Evolutionary conservation across 768 basidiomycete genomes (phyloP).

Genomic region (Tylopilus felleus): DNA sequence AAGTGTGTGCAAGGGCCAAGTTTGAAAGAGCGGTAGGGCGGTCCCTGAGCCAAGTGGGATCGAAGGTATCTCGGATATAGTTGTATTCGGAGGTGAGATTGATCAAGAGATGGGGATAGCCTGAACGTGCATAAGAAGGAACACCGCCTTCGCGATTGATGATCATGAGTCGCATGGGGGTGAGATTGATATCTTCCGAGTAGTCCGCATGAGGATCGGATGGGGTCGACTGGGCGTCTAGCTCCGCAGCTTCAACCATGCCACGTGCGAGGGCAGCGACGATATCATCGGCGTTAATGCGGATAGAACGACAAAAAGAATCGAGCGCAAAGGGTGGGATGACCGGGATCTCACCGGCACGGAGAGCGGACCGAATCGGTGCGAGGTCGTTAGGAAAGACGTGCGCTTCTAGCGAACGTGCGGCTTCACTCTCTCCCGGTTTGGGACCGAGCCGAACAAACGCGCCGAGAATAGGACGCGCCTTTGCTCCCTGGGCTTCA

Average conservation of each 20-base stretch:
- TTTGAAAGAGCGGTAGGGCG: conserved; percentile 88
- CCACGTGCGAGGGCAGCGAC: conserved; percentile 83
- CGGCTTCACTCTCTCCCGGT: conserved; percentile 44
- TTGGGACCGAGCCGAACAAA: conserved; percentile 82
- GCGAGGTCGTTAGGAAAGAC: conserved; percentile 76
- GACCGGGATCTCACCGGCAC: conserved; percentile 94
- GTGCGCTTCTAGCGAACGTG: conserved; percentile 67
- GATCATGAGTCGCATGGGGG: conserved; percentile 93
- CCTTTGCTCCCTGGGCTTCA: conserved; percentile 79
- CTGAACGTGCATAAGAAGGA: conserved; percentile 93
- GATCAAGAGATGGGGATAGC: conserved; percentile 93
- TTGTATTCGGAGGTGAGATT: conserved; percentile 86
- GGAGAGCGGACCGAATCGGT: conserved; percentile 83
- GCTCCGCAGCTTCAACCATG: conserved; percentile 60
- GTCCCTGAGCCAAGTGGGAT: conserved; percentile 65
- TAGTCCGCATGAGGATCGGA: conserved; percentile 35
- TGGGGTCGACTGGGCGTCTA: conserved; percentile 41
- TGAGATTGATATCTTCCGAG: conserved; percentile 70
- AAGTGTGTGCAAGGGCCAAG: conserved; percentile 78
- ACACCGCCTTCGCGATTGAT: conserved; percentile 96
- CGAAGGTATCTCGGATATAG: conserved; percentile 84
- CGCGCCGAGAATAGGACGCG: conserved; percentile 85
- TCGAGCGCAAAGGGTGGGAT: conserved; percentile 92
- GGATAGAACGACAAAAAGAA: conserved; percentile 80
- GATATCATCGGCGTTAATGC: conserved; percentile 85